These are phyloP conservation scores for Ophiostoma triangulosporum DNA, from an alignment of 2,329 filamentous ascomycete genomes.

Conservation along the genomic window DNA sequence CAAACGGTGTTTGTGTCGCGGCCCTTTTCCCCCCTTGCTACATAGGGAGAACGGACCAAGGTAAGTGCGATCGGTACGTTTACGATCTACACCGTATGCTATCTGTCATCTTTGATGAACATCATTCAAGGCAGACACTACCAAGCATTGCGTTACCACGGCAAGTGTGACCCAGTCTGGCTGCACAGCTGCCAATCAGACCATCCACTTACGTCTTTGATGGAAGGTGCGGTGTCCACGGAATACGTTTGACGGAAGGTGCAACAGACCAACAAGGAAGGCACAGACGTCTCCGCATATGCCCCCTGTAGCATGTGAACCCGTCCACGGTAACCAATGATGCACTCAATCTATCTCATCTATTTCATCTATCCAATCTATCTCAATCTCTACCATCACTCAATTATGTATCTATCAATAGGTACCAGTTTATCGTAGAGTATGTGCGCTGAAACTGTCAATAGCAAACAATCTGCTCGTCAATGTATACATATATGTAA, in stretches of 20 bases:
- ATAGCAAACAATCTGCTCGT: background rate
- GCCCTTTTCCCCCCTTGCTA: no score
- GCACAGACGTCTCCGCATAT: background rate
- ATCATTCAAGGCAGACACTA: background rate
- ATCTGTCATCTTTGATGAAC: background rate
- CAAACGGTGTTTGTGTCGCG: no score
- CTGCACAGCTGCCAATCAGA: background rate
- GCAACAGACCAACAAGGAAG: background rate
- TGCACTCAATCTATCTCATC: constrained; percentile 1
- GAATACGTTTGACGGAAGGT: background rate
- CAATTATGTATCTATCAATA: no score
- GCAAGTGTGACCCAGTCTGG: background rate
- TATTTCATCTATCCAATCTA: no score
- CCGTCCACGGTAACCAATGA: background rate
- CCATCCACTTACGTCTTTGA: no score
- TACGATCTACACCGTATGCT: background rate
- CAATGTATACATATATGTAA: background rate
- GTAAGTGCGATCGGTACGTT: background rate
- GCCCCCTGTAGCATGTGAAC: background rate
- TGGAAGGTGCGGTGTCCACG: no score
- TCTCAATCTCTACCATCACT: no score
- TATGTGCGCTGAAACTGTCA: no score
- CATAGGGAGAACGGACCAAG: no score
- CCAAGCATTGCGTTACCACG: background rate
- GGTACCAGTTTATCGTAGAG: no score